Evolutionary conservation across 495 filamentous ascomycete species (phyloP), one percentile per base, ranked within the genome.

Genomic region (Lindgomyces ingoldianus): DNA sequence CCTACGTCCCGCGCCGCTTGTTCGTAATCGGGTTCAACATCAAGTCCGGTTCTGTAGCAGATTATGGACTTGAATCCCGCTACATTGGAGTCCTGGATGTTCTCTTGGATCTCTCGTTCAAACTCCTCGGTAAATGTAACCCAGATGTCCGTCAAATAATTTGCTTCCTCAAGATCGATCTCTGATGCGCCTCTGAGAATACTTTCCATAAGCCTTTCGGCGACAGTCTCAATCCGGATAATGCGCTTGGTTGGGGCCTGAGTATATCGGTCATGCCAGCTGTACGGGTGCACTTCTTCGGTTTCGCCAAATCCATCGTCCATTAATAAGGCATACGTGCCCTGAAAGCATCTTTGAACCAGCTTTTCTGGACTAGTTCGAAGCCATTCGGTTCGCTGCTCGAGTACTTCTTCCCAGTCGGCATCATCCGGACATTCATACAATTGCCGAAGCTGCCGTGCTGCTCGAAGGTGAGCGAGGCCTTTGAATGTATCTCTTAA

Each of bases 1-100:
- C 60, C 58, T 0, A 73, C 65, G 12, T 60, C 68, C 3, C 73
- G 60, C 18, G 60, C 45, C 16, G 69, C 53, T 51, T 74, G 51
- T 29, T 72, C 57, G 9, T 74, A 60, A 14, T 68, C 60, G 0
- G 72, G 68, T 24, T 66, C 56, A 29, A 91, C 74, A 58, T 84
- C 82, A 14, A 96, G 78, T 0, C 92, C 91, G 1, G 85, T 89
- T 12, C 92, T 84, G 71, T 95, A 95, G 72, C 91, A 95, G 51
- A 96, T 81, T 27, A 93, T 84, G 4, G 86, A 89, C 72, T 96
- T 95, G 80, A 96, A 96, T 4, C 83, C 92, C 6, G 85, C 90
- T 26, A 96, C 88, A 14, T 86, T 81, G 0, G 82, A 77, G 70
- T 94, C 86, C 0, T 78, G 74, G 45, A 90, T 76, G 0, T 83